These are phyloP conservation scores for Kandelia obovata DNA, from an alignment of 345 rosid species.

Conservation along the genomic window DNA sequence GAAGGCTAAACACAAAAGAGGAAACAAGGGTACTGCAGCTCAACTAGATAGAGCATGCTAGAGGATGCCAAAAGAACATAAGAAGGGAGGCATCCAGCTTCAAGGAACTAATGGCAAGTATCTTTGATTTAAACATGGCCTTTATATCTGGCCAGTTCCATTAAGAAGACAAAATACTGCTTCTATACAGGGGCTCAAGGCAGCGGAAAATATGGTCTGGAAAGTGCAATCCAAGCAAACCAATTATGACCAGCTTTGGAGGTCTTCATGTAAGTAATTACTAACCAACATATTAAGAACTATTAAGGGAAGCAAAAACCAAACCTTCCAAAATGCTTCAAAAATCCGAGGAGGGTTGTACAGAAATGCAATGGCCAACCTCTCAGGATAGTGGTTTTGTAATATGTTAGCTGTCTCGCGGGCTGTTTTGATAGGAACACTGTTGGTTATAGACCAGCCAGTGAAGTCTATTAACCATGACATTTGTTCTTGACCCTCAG, in stretches of 20 bases:
- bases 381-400: constrained; percentile 93
- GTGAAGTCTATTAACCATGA: constrained; percentile 94
- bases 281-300: neutral
- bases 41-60: no score
- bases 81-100: neutral
- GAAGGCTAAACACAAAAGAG: no score
- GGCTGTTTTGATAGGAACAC: constrained; percentile 74
- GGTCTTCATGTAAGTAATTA: neutral
- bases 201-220: neutral
- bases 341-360: constrained; percentile 92
- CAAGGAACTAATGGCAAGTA: neutral
- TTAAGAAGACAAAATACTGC: no score
- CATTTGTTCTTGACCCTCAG: constrained; percentile 91
- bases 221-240: neutral
- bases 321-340: constrained; percentile 98
- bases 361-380: constrained; percentile 81
- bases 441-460: constrained; percentile 68
- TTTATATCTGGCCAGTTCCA: no score
- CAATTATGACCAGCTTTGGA: neutral
- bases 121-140: neutral
- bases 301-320: constrained; percentile 6
- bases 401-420: constrained; percentile 65
- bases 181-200: neutral
- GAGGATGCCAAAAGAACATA: no score
- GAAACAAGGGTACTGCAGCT: no score